A percentile compares a stretch with the other conserved stretches of the same genome.
Conservation (phyloP, 2,329 filamentous ascomycete species). For the Pseudocercospora cruenta region DNA sequence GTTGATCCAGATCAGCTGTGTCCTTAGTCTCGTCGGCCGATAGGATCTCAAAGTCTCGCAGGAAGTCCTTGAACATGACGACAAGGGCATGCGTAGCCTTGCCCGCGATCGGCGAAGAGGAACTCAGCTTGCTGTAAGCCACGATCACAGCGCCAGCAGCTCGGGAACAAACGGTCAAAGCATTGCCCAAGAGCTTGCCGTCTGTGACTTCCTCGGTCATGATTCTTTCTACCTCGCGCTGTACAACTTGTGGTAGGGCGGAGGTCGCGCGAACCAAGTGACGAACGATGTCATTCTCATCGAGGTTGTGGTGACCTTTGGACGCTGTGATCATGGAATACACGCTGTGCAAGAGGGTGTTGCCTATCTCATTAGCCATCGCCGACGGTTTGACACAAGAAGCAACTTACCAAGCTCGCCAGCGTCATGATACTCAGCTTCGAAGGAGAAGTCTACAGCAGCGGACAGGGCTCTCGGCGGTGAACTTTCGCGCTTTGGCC, state of each 20-base stretch:
- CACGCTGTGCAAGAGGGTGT: slow-evolving; percentile 33
- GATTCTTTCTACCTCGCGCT: slow-evolving; percentile 20
- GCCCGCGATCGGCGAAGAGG: slow-evolving; percentile 20
- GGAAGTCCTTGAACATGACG: slow-evolving; percentile 43
- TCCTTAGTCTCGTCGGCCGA: slow-evolving; percentile 29
- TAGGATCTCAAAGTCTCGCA: slow-evolving; percentile 35
- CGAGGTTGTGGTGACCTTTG: slow-evolving; percentile 22
- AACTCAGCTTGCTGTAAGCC: slow-evolving; percentile 29
- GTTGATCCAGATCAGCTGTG: slow-evolving; percentile 18
- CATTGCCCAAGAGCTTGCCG: slow-evolving; percentile 20
- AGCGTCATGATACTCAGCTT: slow-evolving; percentile 24
- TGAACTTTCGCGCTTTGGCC: slow-evolving; percentile 24
- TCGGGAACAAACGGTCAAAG: slow-evolving; percentile 29
- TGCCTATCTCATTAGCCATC: slow-evolving; percentile 26
- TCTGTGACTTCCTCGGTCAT: slow-evolving; percentile 5
- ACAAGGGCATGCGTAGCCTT: slow-evolving; percentile 37
- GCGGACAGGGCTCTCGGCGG: slow-evolving; percentile 10
- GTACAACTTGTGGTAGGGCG: slow-evolving; percentile 29
- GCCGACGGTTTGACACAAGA: background rate
- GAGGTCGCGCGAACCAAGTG: slow-evolving; percentile 33
- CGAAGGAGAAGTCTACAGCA: slow-evolving; percentile 4
- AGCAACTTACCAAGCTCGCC: slow-evolving; percentile 30
- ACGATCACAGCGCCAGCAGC: slow-evolving; percentile 30
- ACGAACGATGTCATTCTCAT: slow-evolving; percentile 31
- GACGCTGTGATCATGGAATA: slow-evolving; percentile 34